These are phyloP conservation scores for Hibiscus mutabilis DNA, from an alignment of 345 rosid species.

Conservation along the genomic window DNA sequence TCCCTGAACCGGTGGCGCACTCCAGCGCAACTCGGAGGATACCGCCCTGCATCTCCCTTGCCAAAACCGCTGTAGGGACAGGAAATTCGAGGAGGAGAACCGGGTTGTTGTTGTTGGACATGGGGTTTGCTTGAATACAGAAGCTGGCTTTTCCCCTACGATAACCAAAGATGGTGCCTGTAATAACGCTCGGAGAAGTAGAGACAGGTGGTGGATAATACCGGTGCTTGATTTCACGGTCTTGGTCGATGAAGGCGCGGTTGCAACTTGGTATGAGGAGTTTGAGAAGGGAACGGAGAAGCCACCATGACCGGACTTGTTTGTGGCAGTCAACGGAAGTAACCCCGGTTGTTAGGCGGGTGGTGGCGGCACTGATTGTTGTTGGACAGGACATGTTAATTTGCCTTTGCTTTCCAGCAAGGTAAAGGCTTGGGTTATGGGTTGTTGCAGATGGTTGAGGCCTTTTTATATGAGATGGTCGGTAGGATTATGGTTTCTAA, in stretches of 20 bases:
- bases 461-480: conserved; percentile 10
- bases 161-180: conserved; percentile 60
- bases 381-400: conserved; percentile 33
- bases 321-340: conserved; percentile 69
- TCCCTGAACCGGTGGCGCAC: conserved; percentile 3
- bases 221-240: conserved; percentile 20
- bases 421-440: conserved; percentile 12
- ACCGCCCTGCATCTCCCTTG: conserved; percentile 66
- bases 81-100: conserved; percentile 51
- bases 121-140: conserved; percentile 48
- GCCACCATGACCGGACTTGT: conserved; percentile 74
- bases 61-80: conserved; percentile 43
- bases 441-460: conserved; percentile 8
- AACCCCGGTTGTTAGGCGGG: conserved; percentile 27
- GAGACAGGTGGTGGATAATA: conserved; percentile 11
- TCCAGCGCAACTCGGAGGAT: conserved; percentile 54
- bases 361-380: conserved; percentile 22
- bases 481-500: neutral
- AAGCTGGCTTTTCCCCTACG: conserved; percentile 53
- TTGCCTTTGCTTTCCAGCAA: neutral
- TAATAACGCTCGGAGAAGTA: conserved; percentile 31
- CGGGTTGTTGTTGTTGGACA: conserved; percentile 25
- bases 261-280: conserved; percentile 64
- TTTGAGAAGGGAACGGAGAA: conserved; percentile 44
- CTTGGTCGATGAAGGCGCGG: conserved; percentile 26